A percentile compares a stretch with the other conserved stretches of the same genome.
These are phyloP conservation scores for Globisporangium radiosum DNA, from an alignment of 352 stramenopile species.

Conservation along the genomic window DNA sequence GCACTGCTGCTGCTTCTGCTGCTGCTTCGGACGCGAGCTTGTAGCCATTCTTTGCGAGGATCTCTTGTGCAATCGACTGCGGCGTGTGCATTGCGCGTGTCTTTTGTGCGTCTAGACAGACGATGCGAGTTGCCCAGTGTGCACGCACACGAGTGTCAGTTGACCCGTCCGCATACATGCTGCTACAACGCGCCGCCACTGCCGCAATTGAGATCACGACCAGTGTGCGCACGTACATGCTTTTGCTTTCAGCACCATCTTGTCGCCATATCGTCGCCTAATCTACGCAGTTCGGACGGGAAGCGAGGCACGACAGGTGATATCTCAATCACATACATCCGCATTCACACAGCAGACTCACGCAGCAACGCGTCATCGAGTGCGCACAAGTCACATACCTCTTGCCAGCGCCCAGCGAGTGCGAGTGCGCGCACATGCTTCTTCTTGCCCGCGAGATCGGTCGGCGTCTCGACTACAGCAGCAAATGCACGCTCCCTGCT, in stretches of 20 bases:
- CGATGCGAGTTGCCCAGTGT: neutral
- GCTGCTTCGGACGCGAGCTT: conserved; percentile 1
- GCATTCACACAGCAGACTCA: no score
- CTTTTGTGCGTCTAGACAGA: conserved; percentile 43
- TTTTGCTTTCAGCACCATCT: conserved; percentile 64
- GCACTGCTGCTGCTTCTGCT: neutral
- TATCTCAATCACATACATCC: no score
- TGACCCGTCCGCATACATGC: no score
- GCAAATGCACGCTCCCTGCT: neutral
- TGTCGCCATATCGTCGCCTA: conserved; percentile 50
- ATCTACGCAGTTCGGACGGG: conserved; percentile 27
- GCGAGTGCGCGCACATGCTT: conserved; percentile 68
- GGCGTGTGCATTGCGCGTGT: conserved; percentile 42
- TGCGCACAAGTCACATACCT: conserved; percentile 23
- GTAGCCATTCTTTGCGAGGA: conserved; percentile 64
- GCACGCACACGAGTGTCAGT: neutral
- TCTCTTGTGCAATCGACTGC: conserved; percentile 51
- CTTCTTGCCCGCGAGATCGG: conserved; percentile 55
- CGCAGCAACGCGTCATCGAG: neutral
- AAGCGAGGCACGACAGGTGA: neutral
- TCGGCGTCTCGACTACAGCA: neutral
- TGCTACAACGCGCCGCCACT: no score
- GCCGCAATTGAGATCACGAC: no score
- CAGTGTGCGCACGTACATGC: conserved; percentile 27
- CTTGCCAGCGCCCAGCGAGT: conserved; percentile 33